phyloP scores from a whole-genome alignment of 495 filamentous ascomycete species.

The Aspergillus egyptiacus region DNA sequence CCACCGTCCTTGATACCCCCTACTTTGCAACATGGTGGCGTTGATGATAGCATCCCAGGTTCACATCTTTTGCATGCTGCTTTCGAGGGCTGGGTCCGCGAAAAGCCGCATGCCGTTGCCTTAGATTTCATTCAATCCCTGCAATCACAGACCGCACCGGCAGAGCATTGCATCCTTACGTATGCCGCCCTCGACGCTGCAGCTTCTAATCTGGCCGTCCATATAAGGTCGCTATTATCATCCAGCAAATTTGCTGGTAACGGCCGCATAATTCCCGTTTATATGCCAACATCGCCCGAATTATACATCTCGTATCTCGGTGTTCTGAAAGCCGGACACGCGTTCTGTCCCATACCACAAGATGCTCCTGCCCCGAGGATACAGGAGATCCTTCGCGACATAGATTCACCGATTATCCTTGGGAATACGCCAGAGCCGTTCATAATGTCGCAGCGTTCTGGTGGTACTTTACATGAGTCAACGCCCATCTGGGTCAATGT shows the following conservation, averaged over 20 bases:
- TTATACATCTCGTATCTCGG: conserved; percentile 68
- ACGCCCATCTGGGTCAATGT: conserved; percentile 24
- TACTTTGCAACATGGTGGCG: background rate
- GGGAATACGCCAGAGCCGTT: conserved; percentile 15
- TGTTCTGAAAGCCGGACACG: conserved; percentile 65
- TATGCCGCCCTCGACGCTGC: conserved; percentile 21
- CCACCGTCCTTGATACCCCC: conserved; percentile 21
- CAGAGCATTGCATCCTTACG: conserved; percentile 22
- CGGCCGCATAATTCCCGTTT: conserved; percentile 55
- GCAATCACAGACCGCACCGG: conserved; percentile 4
- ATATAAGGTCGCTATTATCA: conserved; percentile 15
- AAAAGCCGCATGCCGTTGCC: conserved; percentile 20
- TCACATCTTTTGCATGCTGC: conserved; percentile 20
- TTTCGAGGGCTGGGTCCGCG: conserved; percentile 23
- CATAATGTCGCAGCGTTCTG: conserved; percentile 1
- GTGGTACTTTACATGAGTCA: background rate
- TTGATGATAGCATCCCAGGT: conserved; percentile 1
- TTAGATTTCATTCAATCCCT: conserved; percentile 26
- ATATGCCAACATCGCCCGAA: conserved; percentile 60
- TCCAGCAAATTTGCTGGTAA: background rate
- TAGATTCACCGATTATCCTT: conserved; percentile 51
- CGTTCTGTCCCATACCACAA: conserved; percentile 69
- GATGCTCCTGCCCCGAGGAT: conserved; percentile 67
- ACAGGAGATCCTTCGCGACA: conserved; percentile 61
- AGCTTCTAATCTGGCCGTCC: conserved; percentile 18